Evolutionary conservation across 2,329 filamentous ascomycete genomes (phyloP).

Genomic region (Diatrype stigma): DNA sequence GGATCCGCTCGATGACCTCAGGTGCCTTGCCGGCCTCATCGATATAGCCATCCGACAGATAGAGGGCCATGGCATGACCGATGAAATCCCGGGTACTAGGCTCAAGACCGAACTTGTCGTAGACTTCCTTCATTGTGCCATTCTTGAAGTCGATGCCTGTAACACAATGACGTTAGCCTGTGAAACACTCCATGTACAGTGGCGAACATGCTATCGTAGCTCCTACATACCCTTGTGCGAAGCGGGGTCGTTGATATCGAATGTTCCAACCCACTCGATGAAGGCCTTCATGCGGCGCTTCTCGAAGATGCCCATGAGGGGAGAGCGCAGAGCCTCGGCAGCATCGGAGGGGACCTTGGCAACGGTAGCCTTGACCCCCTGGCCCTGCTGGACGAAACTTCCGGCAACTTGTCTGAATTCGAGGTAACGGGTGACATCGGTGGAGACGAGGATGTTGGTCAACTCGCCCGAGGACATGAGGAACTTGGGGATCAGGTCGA

Average conservation of each 20-base stretch:
- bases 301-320: conserved; percentile 95
- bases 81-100: conserved; percentile 88
- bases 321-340: conserved; percentile 82
- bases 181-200: neutral
- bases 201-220: neutral
- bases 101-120: conserved; percentile 96
- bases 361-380: conserved; percentile 78
- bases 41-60: conserved; percentile 85
- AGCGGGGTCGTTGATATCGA: conserved; percentile 73
- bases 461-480: conserved; percentile 98
- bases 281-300: conserved; percentile 97
- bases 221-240: conserved; percentile 77
- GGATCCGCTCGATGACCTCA: conserved; percentile 86
- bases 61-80: conserved; percentile 97
- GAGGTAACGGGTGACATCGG: conserved; percentile 83
- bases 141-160: conserved; percentile 73
- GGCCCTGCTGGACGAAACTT: conserved; percentile 91
- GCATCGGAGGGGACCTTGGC: conserved; percentile 97
- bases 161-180: neutral
- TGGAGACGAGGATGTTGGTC: conserved; percentile 97
- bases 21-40: conserved; percentile 66
- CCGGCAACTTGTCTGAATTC: conserved; percentile 94
- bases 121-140: conserved; percentile 96
- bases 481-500: conserved; percentile 96
- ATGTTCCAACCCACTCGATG: conserved; percentile 89